Percentiles rank a stretch among this genome's conserved stretches.
These are phyloP conservation scores for Globisporangium nunn DNA, from an alignment of 352 stramenopile species.

Conservation along the genomic window DNA sequence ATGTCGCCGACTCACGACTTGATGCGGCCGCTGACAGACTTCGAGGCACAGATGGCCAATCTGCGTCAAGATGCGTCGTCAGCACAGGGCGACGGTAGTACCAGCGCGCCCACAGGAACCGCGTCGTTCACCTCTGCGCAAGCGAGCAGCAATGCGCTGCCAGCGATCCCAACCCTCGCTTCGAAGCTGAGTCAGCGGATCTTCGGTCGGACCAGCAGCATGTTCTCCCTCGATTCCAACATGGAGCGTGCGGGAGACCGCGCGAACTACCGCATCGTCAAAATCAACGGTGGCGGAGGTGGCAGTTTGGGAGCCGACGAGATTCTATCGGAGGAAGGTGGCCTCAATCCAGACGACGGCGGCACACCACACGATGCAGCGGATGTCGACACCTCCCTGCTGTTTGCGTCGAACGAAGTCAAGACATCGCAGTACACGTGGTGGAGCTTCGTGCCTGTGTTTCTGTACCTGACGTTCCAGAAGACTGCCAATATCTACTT, in stretches of 20 bases:
- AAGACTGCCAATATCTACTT: constrained; percentile 89
- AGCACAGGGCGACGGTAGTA: constrained; percentile 6
- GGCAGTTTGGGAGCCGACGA: constrained; percentile 1
- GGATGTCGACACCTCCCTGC: constrained; percentile 20
- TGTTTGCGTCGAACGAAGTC: constrained; percentile 74
- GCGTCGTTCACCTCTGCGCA: constrained; percentile 11
- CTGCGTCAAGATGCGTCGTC: constrained; percentile 1
- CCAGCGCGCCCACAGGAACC: constrained; percentile 4
- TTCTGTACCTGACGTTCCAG: constrained; percentile 83
- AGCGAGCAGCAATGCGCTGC: background rate
- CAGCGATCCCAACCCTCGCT: constrained; percentile 15
- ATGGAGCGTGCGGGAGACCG: constrained; percentile 6
- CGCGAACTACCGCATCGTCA: constrained; percentile 65
- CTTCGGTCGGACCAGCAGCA: constrained; percentile 40
- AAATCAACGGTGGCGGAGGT: constrained; percentile 47
- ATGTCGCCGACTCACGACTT: constrained; percentile 20
- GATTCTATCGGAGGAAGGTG: constrained; percentile 14
- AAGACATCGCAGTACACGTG: constrained; percentile 85
- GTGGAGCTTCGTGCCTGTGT: constrained; percentile 86
- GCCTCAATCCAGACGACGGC: background rate
- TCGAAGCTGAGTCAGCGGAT: constrained; percentile 24
- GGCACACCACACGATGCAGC: background rate
- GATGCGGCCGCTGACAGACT: constrained; percentile 30
- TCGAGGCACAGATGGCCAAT: constrained; percentile 42
- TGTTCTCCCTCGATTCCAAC: constrained; percentile 57